These are phyloP conservation scores for Cadophora sp. DNA, from an alignment of 2,329 filamentous ascomycete species.

Conservation along the genomic window DNA sequence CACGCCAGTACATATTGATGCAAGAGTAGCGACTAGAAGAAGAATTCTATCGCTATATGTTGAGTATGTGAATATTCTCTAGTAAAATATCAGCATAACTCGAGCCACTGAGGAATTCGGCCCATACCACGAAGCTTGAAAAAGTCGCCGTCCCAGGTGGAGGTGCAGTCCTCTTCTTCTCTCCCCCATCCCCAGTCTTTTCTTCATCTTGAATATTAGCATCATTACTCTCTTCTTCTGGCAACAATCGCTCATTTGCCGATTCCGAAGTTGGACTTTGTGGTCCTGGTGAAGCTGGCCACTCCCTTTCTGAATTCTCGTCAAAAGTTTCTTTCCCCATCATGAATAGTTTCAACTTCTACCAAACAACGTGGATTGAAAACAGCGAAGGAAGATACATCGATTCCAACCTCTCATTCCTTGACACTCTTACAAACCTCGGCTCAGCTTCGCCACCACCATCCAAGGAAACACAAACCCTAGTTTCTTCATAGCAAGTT, in stretches of 20 bases:
- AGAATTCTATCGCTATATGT: conserved; percentile 37
- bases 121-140: conserved; percentile 36
- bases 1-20: conserved; percentile 39
- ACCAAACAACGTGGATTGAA: conserved; percentile 3
- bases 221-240: conserved; percentile 5
- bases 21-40: conserved; percentile 31
- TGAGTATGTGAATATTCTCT: conserved; percentile 43
- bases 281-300: conserved; percentile 8
- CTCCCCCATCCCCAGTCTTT: background rate
- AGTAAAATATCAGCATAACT: background rate
- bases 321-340: conserved; percentile 5
- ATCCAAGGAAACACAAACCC: background rate
- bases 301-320: background rate
- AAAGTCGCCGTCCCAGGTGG: conserved; percentile 23
- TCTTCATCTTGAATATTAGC: conserved; percentile 5
- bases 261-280: conserved; percentile 9
- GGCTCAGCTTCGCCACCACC: background rate
- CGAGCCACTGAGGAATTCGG: background rate
- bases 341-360: conserved; percentile 11
- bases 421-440: too few relatives aligned
- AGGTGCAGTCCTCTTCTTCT: background rate
- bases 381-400: background rate
- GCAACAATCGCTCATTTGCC: conserved; percentile 15
- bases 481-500: background rate
- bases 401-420: background rate